Base-by-base conservation (phyloP, 139 green algal species). In the Haematococcus lacustris region DNA sequence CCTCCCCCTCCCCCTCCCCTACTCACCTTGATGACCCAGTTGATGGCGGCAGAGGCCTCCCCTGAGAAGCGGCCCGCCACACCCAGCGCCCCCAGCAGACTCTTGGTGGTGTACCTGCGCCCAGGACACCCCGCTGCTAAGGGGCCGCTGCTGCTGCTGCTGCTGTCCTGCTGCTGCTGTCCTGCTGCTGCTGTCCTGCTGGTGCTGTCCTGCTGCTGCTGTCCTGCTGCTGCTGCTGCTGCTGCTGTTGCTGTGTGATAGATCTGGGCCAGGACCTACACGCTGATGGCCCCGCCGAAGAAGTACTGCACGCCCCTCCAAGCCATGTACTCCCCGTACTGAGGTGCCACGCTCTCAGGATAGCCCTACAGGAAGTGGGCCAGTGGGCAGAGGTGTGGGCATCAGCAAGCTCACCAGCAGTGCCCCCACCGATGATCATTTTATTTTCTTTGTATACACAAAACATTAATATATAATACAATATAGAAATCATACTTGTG, bases 261-360 rank as follows among this genome's bases (percentile, higher is more conserved):
- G n/a, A n/a, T n/a, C n/a, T n/a, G n/a, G n/a, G n/a, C 59, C 59
- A 21, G 4, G 37, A 67, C 61, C 41, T 88, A 93, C 13, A 93
- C 88, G 25, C 63, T 75, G 72, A 90, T 89, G 57, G 84, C 86
- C 34, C 90, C 89, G 0, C 91, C 91, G 68, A 96, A 96, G 34
- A 96, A 91, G 75, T 96, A 96, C 78, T 96, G 91, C 67, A 95
- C 78, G 0, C 83, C 88, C 3, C 91, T 64, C 87, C 91, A 96
- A 1, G 6, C 65, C 91, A 96, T 96, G 84, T 96, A 96, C 30
- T 74, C 63, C 3, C 71, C 76, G 51, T 94, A 96, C 73, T 93
- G 86, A 1, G 87, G 87, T 0, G 87, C 84, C 41, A 96, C 91
- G 21, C 72, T 87, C 35, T 89, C 85, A 25, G 91, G 91, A 72